A percentile compares a stretch with the other conserved stretches of the same genome.
phyloP scores from a whole-genome alignment of 2,329 filamentous ascomycete genomes.

The Seiridium cupressi region DNA sequence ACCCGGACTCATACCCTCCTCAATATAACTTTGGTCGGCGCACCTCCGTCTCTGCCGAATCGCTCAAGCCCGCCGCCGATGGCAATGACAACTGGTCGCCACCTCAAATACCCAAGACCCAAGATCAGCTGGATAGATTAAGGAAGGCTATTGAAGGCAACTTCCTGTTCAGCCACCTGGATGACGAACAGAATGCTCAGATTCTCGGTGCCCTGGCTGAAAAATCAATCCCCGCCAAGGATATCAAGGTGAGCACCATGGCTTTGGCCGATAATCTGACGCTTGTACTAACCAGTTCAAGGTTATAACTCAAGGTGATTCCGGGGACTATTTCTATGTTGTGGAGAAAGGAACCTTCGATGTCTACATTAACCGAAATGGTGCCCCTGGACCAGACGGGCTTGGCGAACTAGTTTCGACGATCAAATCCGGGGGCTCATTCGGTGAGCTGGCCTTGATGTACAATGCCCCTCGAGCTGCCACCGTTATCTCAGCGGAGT shows the following conservation, averaged over 20 bases:
- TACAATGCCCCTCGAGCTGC: slow-evolving; percentile 97
- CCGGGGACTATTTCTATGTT: slow-evolving; percentile 96
- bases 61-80: slow-evolving; percentile 82
- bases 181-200: slow-evolving; percentile 86
- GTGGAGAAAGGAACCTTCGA: slow-evolving; percentile 90
- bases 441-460: slow-evolving; percentile 96
- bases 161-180: slow-evolving; percentile 90
- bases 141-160: slow-evolving; percentile 81
- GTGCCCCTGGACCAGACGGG: slow-evolving; percentile 74
- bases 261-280: too few relatives aligned
- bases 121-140: slow-evolving; percentile 77
- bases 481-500: slow-evolving; percentile 82
- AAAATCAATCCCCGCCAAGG: slow-evolving; percentile 92
- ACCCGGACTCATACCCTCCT: slow-evolving; percentile 73
- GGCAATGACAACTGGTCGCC: slow-evolving; percentile 87
- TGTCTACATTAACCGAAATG: slow-evolving; percentile 80
- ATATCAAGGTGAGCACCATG: slow-evolving; percentile 55
- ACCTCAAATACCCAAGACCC: slow-evolving; percentile 78
- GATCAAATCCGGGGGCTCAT: slow-evolving; percentile 86
- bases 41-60: slow-evolving; percentile 96
- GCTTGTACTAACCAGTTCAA: slow-evolving; percentile 36
- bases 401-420: slow-evolving; percentile 79
- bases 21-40: slow-evolving; percentile 94
- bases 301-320: slow-evolving; percentile 93
- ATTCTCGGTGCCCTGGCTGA: slow-evolving; percentile 90